Evolutionary conservation across 257 asterid genomes (phyloP).

Genomic region (Paulownia fortunei): DNA sequence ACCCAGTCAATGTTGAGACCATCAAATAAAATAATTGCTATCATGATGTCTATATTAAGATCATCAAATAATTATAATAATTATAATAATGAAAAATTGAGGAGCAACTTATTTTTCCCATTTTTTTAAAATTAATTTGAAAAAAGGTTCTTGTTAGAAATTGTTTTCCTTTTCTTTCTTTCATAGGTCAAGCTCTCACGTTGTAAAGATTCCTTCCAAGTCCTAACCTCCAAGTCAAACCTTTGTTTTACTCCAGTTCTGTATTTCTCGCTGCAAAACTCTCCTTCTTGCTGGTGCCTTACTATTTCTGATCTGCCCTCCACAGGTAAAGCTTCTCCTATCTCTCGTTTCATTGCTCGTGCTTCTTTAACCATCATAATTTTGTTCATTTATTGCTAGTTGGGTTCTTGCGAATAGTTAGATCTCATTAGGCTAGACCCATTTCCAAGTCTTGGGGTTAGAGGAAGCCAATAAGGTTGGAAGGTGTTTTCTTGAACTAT

Average conservation of each 20-base stretch:
- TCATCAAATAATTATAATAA: no score
- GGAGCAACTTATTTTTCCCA: neutral
- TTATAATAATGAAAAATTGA: no score
- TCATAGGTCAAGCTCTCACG: neutral
- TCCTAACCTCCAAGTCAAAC: neutral
- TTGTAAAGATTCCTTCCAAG: neutral
- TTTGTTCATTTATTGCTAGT: no score
- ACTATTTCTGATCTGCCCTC: neutral
- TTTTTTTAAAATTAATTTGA: neutral
- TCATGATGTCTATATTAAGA: no score
- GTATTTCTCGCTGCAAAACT: neutral
- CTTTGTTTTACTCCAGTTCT: neutral
- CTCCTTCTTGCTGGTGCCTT: neutral
- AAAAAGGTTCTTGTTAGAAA: neutral
- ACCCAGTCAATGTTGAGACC: no score
- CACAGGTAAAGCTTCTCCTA: neutral
- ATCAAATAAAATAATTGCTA: no score
- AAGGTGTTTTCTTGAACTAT: neutral
- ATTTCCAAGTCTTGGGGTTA: neutral
- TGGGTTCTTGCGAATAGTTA: neutral
- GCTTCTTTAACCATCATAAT: neutral
- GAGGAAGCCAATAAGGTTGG: neutral
- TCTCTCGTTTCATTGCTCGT: neutral
- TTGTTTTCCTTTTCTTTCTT: neutral
- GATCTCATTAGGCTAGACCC: neutral